Evolutionary conservation across 768 basidiomycete genomes (phyloP).

Genomic region (Tylopilus felleus): DNA sequence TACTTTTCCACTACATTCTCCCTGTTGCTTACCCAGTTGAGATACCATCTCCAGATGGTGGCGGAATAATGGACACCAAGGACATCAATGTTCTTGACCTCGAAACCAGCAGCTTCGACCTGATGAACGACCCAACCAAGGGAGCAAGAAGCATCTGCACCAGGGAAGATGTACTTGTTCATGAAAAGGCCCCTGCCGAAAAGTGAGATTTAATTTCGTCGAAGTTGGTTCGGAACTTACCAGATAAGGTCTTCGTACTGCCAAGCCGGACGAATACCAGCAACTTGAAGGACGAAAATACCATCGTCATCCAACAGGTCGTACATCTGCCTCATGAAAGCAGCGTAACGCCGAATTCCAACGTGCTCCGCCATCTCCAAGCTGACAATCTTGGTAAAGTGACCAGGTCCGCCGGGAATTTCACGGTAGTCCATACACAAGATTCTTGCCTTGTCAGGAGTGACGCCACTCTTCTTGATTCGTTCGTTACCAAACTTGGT

Average conservation of each 20-base stretch:
- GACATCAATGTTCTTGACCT: conserved; percentile 95
- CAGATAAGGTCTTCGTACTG: conserved; percentile 98
- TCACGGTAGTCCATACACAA: conserved; percentile 93
- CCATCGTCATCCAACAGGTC: conserved; percentile 93
- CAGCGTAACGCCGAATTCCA: conserved; percentile 85
- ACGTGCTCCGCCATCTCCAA: conserved; percentile 99
- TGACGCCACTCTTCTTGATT: conserved; percentile 73
- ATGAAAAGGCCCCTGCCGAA: conserved; percentile 81
- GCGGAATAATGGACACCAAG: conserved; percentile 97
- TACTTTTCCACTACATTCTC: conserved; percentile 87
- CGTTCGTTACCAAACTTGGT: conserved; percentile 89
- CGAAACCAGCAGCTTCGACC: conserved; percentile 90
- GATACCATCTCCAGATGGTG: conserved; percentile 89
- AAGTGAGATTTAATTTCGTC: background rate
- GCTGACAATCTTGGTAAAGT: conserved; percentile 91
- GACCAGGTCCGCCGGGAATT: conserved; percentile 69
- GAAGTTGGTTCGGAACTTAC: conserved; percentile 36
- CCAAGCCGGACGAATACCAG: conserved; percentile 93
- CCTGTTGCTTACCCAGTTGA: conserved; percentile 95
- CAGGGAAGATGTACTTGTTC: conserved; percentile 99
- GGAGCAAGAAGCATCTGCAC: conserved; percentile 94
- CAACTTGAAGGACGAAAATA: conserved; percentile 94
- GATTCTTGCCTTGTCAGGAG: conserved; percentile 76
- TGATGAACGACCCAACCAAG: conserved; percentile 91
- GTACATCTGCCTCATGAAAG: conserved; percentile 90